Evolutionary conservation across 2,329 filamentous ascomycete genomes (phyloP).

Genomic region (Sporothrix variecibatus): DNA sequence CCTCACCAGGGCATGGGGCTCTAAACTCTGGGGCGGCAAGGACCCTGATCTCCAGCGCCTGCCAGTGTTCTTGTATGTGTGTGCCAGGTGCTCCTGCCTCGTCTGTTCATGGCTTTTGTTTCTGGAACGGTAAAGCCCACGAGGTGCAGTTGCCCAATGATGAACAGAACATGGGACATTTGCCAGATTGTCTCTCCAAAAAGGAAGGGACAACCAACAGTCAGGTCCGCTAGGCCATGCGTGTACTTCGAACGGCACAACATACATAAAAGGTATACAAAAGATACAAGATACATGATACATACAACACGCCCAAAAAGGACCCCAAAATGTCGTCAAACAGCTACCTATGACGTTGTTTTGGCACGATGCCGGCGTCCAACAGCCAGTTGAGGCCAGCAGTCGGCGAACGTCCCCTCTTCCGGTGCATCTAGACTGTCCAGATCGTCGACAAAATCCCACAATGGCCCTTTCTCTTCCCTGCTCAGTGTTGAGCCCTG

Average conservation of each 20-base stretch:
- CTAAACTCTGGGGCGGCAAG: background rate
- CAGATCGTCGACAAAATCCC: background rate
- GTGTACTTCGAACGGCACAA: background rate
- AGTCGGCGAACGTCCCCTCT: background rate
- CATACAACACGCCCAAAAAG: background rate
- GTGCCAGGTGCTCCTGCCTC: background rate
- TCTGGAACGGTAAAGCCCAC: background rate
- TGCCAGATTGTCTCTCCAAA: background rate
- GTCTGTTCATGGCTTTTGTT: background rate
- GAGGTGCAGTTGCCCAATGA: background rate
- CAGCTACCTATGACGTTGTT: constrained; percentile 7
- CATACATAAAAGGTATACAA: background rate
- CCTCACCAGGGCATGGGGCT: background rate
- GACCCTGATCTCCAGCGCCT: constrained; percentile 21
- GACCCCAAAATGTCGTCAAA: background rate
- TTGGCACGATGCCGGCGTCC: background rate
- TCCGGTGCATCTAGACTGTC: constrained; percentile 18
- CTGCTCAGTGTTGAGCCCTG: background rate
- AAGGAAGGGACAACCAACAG: background rate
- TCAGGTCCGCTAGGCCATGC: background rate
- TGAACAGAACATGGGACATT: background rate
- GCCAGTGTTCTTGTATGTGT: background rate
- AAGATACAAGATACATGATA: background rate
- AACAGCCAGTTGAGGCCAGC: background rate
- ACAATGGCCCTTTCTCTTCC: background rate